Percentiles rank a stretch among this genome's conserved stretches.
Conservation (phyloP, 257 asterid genomes). For the Catharanthus roseus region DNA sequence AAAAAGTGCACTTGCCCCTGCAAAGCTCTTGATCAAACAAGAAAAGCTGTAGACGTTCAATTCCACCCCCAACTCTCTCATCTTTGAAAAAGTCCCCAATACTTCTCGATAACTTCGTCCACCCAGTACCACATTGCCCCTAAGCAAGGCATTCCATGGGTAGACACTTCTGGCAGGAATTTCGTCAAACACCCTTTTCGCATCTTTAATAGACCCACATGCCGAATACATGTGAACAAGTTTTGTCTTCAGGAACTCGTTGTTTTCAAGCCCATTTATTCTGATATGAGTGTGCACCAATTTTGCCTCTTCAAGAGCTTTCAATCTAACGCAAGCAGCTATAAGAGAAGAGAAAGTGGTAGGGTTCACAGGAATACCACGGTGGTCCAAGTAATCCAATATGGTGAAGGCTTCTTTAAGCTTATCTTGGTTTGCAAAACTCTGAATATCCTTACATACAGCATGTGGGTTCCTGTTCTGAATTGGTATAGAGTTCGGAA, state of each 20-base stretch:
- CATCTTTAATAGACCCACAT: conserved; percentile 73
- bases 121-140: conserved; percentile 82
- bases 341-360: conserved; percentile 70
- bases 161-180: conserved; percentile 60
- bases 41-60: conserved; percentile 78
- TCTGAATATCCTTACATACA: conserved; percentile 67
- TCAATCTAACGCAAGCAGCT: conserved; percentile 49
- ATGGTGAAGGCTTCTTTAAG: conserved; percentile 71
- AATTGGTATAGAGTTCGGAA: conserved; percentile 50
- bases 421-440: conserved; percentile 52
- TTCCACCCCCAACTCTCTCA: conserved; percentile 71
- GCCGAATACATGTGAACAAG: conserved; percentile 61
- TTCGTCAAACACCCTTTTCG: conserved; percentile 55
- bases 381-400: conserved; percentile 67
- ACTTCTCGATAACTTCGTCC: conserved; percentile 44
- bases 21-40: conserved; percentile 84
- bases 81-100: conserved; percentile 49
- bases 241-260: conserved; percentile 72
- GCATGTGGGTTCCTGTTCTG: conserved; percentile 67
- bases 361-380: conserved; percentile 72
- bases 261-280: conserved; percentile 57
- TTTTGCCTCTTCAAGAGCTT: conserved; percentile 51
- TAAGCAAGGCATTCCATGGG: conserved; percentile 91
- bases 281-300: conserved; percentile 57
- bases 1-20: conserved; percentile 58